These are phyloP conservation scores for Ascochyta pisi DNA, from an alignment of 2,329 filamentous ascomycete genomes.

Conservation along the genomic window DNA sequence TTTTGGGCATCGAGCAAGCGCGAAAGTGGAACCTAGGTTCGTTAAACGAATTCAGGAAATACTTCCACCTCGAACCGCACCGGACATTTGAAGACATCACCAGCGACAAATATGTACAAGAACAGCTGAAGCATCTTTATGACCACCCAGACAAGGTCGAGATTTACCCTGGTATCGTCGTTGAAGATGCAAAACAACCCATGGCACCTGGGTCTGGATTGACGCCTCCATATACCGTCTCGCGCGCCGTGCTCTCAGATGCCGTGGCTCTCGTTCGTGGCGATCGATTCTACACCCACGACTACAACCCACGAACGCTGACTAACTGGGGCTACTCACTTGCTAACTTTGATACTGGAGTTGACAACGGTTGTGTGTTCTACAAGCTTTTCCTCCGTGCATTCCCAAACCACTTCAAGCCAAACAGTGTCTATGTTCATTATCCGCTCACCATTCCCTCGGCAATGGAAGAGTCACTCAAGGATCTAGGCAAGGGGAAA, in stretches of 20 bases:
- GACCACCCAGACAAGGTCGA: conserved; percentile 82
- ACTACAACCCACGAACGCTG: conserved; percentile 72
- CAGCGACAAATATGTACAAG: conserved; percentile 72
- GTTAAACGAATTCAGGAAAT: conserved; percentile 84
- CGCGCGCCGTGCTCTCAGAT: conserved; percentile 77
- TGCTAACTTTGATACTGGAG: conserved; percentile 71
- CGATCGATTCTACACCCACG: conserved; percentile 79
- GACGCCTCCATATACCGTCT: conserved; percentile 77
- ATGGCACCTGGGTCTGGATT: conserved; percentile 75
- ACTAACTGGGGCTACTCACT: conserved; percentile 87
- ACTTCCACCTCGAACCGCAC: conserved; percentile 79
- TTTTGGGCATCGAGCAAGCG: conserved; percentile 79
- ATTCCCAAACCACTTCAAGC: conserved; percentile 80
- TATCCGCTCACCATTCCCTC: conserved; percentile 75
- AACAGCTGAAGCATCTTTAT: conserved; percentile 66
- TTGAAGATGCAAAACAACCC: conserved; percentile 76
- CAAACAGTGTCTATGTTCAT: conserved; percentile 81
- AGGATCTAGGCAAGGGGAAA: conserved; percentile 68
- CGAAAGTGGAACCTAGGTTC: conserved; percentile 79
- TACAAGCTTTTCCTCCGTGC: conserved; percentile 83
- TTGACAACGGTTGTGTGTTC: conserved; percentile 83
- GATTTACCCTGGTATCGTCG: conserved; percentile 78
- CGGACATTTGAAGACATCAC: conserved; percentile 85
- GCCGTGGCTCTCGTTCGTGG: conserved; percentile 80
- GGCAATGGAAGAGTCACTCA: conserved; percentile 76